Evolutionary conservation across 768 basidiomycete genomes (phyloP), one percentile per base, ranked within the genome.

Genomic region (Macrocybe gigantea): DNA sequence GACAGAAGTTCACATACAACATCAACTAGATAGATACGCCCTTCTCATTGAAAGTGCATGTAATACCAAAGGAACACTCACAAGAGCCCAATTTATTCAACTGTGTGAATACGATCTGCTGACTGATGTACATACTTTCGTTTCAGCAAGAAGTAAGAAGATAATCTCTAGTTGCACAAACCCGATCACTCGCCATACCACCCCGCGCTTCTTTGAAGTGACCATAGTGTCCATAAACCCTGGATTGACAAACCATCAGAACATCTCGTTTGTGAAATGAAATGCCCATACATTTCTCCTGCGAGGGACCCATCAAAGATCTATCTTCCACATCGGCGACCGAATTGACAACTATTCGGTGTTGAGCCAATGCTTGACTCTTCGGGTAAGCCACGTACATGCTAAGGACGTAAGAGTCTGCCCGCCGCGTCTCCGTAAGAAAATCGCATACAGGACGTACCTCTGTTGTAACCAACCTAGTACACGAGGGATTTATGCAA

Each of bases 91-190:
- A 54, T 43, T 71, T 64, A 43, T 70, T 63, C 7, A 80, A 57
- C 53, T 75, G 72, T 6, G 71, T 71, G 61, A 80, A 80, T 10
- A 80, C 75, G 40, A 80, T 73, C 55, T 80, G 80, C 53, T 80
- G 78, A 6, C 78, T 77, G 51, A 11, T 12, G 14, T 32, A 33
- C 6, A 11, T 38, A 7, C 30, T 40, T 22, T 7, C 33, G 29
- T 7, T 2, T 34, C 14, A 22, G 10, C 2, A 35, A 22, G 40
- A 10, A 47, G 41, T 9, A n/a, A 30, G 9, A 33, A 22, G 11
- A 11, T 11, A 52, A 22, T 22, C 22, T 22, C 22, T 22, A 4
- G 22, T 22, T 22, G 22, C 22, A 22, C 59, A 15, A 50, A 75
- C 75, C 75, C 78, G 12, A 80, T 64, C 11, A 82, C 60, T 11